phyloP scores from a whole-genome alignment of 176 grass and related monocot species.

The Olyra latifolia region DNA sequence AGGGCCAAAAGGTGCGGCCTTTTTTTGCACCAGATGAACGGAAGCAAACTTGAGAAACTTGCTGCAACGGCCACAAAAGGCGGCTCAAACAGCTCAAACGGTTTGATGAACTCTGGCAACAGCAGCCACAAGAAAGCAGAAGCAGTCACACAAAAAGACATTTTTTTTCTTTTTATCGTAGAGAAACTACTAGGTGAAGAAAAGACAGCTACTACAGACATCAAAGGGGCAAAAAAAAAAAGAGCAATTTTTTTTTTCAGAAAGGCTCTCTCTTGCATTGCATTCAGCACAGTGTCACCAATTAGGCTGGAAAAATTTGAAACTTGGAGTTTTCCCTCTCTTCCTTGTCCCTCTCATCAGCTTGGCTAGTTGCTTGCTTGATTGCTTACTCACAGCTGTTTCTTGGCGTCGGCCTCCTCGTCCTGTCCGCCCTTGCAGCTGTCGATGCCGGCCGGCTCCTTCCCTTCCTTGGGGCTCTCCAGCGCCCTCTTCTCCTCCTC shows the following conservation, averaged over 20 bases:
- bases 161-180: background rate
- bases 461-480: conserved; percentile 73
- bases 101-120: too few species aligned
- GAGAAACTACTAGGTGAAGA: conserved; percentile 16
- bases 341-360: background rate
- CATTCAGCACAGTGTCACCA: background rate
- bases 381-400: conserved; percentile 19
- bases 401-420: conserved; percentile 44
- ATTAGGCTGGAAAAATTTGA: conserved; percentile 48
- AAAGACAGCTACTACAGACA: conserved; percentile 17
- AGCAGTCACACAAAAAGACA: background rate
- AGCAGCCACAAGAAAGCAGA: background rate
- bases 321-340: conserved; percentile 35
- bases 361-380: background rate
- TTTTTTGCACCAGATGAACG: background rate
- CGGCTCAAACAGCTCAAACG: too few species aligned
- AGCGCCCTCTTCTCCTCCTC: conserved; percentile 84
- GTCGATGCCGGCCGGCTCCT: conserved; percentile 26
- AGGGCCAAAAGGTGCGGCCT: background rate
- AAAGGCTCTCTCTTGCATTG: conserved; percentile 6
- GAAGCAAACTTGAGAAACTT: background rate
- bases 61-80: background rate
- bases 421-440: conserved; percentile 35
- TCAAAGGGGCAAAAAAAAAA: background rate
- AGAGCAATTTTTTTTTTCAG: background rate